Evolutionary conservation across 257 asterid genomes (phyloP).

Genomic region (Salvia hispanica): DNA sequence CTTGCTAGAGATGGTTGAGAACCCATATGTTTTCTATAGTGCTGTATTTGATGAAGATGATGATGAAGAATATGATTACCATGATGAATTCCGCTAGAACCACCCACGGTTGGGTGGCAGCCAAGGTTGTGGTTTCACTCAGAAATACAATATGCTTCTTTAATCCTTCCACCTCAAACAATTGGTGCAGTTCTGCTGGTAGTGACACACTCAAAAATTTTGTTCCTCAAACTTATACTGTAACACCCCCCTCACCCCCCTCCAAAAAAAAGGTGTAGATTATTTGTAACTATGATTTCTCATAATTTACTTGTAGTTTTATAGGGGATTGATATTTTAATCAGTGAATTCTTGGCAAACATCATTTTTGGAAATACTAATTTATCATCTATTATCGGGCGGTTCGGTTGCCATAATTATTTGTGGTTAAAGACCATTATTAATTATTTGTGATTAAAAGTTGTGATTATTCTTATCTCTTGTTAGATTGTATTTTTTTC

Average conservation of each 20-base stretch:
- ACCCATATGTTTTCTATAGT: constrained; percentile 87
- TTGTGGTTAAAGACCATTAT: too few relatives aligned
- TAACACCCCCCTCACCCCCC: not conserved
- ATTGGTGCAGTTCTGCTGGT: constrained; percentile 4
- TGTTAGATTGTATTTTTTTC: too few relatives aligned
- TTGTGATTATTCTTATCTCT: too few relatives aligned
- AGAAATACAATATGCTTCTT: not conserved
- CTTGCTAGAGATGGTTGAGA: constrained; percentile 82
- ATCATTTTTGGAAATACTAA: too few relatives aligned
- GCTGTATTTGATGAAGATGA: constrained; percentile 77
- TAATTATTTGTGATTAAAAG: too few relatives aligned
- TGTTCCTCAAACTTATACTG: constrained; percentile 19
- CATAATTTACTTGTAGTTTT: constrained; percentile 19
- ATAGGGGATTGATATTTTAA: constrained; percentile 21
- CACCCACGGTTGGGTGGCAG: constrained; percentile 15
- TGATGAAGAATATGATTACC: constrained; percentile 64
- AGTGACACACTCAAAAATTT: constrained; percentile 23
- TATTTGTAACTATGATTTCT: not conserved
- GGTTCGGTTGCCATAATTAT: too few relatives aligned
- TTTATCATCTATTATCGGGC: too few relatives aligned
- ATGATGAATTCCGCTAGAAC: constrained; percentile 80
- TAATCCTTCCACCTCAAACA: constrained; percentile 7
- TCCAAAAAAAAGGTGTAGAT: not conserved
- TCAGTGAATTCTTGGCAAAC: not conserved
- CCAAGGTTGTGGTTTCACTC: constrained; percentile 22